phyloP scores from a whole-genome alignment of 2,329 filamentous ascomycete genomes.

The Nothophaeocryptopus gaeumannii region DNA sequence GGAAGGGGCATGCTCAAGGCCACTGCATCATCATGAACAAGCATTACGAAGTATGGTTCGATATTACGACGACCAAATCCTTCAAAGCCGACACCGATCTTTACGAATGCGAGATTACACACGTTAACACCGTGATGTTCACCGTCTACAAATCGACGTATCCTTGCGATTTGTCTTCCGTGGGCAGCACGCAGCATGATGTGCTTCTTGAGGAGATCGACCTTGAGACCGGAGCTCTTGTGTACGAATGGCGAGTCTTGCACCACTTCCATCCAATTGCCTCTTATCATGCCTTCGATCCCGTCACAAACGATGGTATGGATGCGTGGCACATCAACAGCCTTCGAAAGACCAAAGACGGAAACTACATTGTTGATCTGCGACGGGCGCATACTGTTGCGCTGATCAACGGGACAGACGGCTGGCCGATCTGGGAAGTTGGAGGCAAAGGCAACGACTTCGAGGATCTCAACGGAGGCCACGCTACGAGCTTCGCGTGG shows the following conservation, averaged over 20 bases:
- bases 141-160: slow-evolving; percentile 22
- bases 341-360: slow-evolving; percentile 49
- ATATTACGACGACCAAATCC: slow-evolving; percentile 14
- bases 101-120: slow-evolving; percentile 30
- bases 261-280: slow-evolving; percentile 53
- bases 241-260: slow-evolving; percentile 60
- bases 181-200: slow-evolving; percentile 13
- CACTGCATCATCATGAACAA: slow-evolving; percentile 26
- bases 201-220: slow-evolving; percentile 48
- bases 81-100: slow-evolving; percentile 17
- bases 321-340: slow-evolving; percentile 53
- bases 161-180: slow-evolving; percentile 23
- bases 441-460: slow-evolving; percentile 25
- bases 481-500: slow-evolving; percentile 21
- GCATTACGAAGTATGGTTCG: slow-evolving; percentile 26
- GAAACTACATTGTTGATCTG: slow-evolving; percentile 52
- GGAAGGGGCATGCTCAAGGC: slow-evolving; percentile 7
- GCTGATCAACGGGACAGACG: slow-evolving; percentile 46
- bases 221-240: slow-evolving; percentile 52
- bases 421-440: slow-evolving; percentile 48
- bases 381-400: slow-evolving; percentile 48
- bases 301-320: slow-evolving; percentile 19
- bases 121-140: slow-evolving; percentile 23
- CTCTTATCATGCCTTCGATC: slow-evolving; percentile 18
- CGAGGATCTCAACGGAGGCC: slow-evolving; percentile 22